These are phyloP conservation scores for Lachancea cidri DNA, from an alignment of 805 yeast species.

Conservation along the genomic window DNA sequence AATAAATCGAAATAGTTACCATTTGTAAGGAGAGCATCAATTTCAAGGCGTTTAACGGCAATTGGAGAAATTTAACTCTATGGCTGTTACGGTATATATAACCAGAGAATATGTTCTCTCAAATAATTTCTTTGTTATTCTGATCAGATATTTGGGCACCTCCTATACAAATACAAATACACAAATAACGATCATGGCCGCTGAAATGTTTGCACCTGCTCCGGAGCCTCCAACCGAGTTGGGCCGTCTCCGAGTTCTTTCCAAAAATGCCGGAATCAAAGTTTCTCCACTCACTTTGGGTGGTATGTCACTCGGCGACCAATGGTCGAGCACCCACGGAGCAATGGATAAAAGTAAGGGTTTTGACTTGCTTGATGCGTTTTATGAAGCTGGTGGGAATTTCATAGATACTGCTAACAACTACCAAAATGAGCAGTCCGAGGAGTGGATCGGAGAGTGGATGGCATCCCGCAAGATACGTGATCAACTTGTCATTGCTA, in stretches of 20 bases:
- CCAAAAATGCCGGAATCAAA: constrained; percentile 19
- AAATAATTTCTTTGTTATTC: too few species aligned
- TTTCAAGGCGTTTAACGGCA: too few species aligned
- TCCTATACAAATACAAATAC: too few species aligned
- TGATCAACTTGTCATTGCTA: constrained; percentile 21
- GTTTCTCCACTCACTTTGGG: constrained; percentile 23
- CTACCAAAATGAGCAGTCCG: constrained; percentile 20
- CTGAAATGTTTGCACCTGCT: neutral
- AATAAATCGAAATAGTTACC: too few species aligned
- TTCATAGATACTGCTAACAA: constrained; percentile 22
- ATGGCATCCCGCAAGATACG: constrained; percentile 16
- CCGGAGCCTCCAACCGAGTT: constrained; percentile 11
- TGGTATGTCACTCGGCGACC: constrained; percentile 22
- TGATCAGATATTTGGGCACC: too few species aligned
- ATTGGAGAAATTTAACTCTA: too few species aligned
- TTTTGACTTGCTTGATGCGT: constrained; percentile 17
- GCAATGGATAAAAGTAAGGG: constrained; percentile 13
- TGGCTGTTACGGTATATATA: too few species aligned
- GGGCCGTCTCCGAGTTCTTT: constrained; percentile 12
- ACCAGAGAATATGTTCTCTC: too few species aligned
- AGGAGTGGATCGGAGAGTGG: constrained; percentile 24
- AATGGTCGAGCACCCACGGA: constrained; percentile 17
- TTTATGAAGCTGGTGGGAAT: constrained; percentile 19
- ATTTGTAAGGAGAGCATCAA: too few species aligned
- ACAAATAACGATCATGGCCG: too few species aligned